A percentile compares a stretch with the other conserved stretches of the same genome.
phyloP scores from a whole-genome alignment of 441 rosid species.

The Lepidium campestre region DNA sequence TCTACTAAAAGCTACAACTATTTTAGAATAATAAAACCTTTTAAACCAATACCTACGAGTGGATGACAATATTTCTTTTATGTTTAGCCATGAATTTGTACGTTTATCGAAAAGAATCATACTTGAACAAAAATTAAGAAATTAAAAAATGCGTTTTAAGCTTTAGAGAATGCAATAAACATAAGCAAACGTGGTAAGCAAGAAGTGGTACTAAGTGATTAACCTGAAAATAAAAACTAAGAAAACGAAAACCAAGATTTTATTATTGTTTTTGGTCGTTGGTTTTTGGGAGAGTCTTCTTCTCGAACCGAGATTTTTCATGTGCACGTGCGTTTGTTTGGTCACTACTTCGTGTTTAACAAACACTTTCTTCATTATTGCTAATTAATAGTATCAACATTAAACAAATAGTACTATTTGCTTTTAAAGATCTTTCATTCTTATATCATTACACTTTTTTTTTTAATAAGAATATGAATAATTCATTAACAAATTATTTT shows the following conservation, averaged over 20 bases:
- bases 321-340: constrained; percentile 37
- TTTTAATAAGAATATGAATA: too few relatives aligned
- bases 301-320: constrained; percentile 30
- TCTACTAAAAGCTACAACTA: too few relatives aligned
- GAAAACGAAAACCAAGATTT: constrained; percentile 26
- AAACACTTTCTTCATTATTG: constrained; percentile 4
- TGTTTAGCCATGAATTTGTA: background rate
- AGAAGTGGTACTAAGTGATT: constrained; percentile 11
- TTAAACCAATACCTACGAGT: background rate
- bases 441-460: background rate
- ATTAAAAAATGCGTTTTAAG: background rate
- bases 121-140: background rate
- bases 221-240: background rate
- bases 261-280: constrained; percentile 27
- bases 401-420: background rate
- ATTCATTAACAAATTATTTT: too few relatives aligned
- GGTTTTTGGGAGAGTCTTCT: constrained; percentile 26
- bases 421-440: constrained; percentile 9
- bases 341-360: constrained; percentile 35
- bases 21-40: background rate
- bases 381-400: background rate
- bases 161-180: background rate
- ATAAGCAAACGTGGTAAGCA: constrained; percentile 21
- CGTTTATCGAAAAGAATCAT: background rate
- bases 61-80: background rate